Evolutionary conservation across 23 red algal species (phyloP), one percentile per base, ranked within the genome.

Genomic region (Cyanidiococcus yangmingshanensis): DNA sequence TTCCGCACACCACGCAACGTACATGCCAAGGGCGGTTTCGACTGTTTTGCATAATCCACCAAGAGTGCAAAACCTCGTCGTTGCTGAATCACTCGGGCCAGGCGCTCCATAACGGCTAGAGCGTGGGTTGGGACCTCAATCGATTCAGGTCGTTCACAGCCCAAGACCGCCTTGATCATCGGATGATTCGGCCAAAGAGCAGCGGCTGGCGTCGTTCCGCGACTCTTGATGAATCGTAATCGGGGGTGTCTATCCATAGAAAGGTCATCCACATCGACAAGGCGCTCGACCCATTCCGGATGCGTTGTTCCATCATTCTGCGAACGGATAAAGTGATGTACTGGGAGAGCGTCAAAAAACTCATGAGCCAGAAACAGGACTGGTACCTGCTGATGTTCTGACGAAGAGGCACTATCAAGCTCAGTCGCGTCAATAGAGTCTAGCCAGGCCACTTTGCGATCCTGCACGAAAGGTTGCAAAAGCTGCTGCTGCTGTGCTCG

Each of bases 291-390:
- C 87, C 92, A 96, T 12, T 1, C 57, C 54, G 2, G 76, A 36
- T 0, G 80, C 74, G 18, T 12, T 0, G 33, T 27, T 57, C 2
- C 71, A 38, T n/a, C 82, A 68, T 29, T 1, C 74, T 37, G 74
- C 0, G 29, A 40, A n/a, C 83, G 75, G 29, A 77, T 40, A 75
- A 98, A 87, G 0, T 91, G 74, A 75, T 91, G 94, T 67, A 98
- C 87, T 36, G 94, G 88, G 35, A 98, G 74, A 15, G 94, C 94
- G 77, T 98, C 94, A 75, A 98, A 81, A 59, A 98, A 91, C 82
- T 98, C 94, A 31, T 98, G 94, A 68, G 88, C 88, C 15, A 98
- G 18, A 50, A 86, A 79, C 16, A 98, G 79, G 7, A 75, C 2
- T 40, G 77, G 37, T 21, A 21, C 59, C 27, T 27, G 30, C 1